Evolutionary conservation across 2,329 filamentous ascomycete genomes (phyloP), one percentile per base, ranked within the genome.

Genomic region (Emmonsia crescens): DNA sequence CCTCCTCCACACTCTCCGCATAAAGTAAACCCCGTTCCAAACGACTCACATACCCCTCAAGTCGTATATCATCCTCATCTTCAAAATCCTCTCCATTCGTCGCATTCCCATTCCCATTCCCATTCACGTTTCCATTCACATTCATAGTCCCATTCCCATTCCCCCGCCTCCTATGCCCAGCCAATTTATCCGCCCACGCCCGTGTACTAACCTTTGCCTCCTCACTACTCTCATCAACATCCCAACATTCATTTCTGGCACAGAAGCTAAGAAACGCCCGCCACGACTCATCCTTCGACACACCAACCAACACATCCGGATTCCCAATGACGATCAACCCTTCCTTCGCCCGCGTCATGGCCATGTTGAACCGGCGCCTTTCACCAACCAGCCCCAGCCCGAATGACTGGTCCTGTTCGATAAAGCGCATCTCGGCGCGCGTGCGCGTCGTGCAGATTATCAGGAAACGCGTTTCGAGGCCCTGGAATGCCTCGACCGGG

Each of bases 401-500:
- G 27, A 64, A 46, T 19, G 64, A 58, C 57, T 67, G 64, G 58
- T 68, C 67, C 19, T 65, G 64, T 19, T 64, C 60, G 3, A 68
- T 61, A 48, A 67, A 68, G 16, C 62, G 61, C n/a, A 38, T 62
- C 14, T 62, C 63, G 2, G 64, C 40, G 5, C 67, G 62, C 5
- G 67, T 69, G 29, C 77, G 66, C 48, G 77, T 79, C 1, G 76
- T 79, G 63, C 76, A 79, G 6, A 79, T 66, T 55, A 79, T 76
- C 16, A 79, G 73, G 36, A 78, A 73, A 12, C 75, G 69, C 51
- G 71, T 74, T 64, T 79, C 77, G 5, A 78, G 68, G 0, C 77
- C 77, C 63, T 79, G 77, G 57, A 78, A 79, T 24, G 76, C 77
- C 62, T 79, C 77, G 40, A 78, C 66, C 1, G 77, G 77, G 1